A percentile compares a stretch with the other conserved stretches of the same genome.
Evolutionary conservation across 2,329 filamentous ascomycete species (phyloP).

Genomic region (Diaporthe aspalathi): DNA sequence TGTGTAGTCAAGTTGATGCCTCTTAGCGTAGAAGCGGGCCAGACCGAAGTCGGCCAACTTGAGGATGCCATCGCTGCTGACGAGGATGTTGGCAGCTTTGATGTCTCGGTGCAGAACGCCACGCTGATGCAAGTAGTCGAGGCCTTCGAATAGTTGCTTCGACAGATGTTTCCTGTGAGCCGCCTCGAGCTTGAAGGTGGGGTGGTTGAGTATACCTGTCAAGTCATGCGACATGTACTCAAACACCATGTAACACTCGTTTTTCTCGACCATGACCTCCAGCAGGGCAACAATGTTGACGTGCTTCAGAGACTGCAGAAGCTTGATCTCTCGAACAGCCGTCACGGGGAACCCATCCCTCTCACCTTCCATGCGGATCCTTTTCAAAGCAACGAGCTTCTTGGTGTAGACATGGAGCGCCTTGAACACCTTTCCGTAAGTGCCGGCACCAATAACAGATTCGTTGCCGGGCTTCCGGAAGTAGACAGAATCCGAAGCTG

Average conservation of each 20-base stretch:
- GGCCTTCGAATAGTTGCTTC: conserved; percentile 90
- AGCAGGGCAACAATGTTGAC: conserved; percentile 84
- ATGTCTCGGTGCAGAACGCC: conserved; percentile 98
- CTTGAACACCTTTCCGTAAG: conserved; percentile 96
- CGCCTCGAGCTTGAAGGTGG: conserved; percentile 84
- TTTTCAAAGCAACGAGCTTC: conserved; percentile 84
- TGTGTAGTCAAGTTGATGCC: conserved; percentile 92
- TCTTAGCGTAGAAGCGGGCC: conserved; percentile 95
- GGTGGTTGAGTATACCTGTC: conserved; percentile 94
- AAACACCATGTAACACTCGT: conserved; percentile 99
- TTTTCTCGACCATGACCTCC: conserved; percentile 98
- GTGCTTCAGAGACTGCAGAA: conserved; percentile 87
- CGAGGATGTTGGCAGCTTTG: conserved; percentile 96
- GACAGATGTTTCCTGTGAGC: conserved; percentile 94
- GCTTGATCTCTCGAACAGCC: conserved; percentile 89
- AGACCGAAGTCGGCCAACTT: conserved; percentile 97
- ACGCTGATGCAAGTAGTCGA: conserved; percentile 91
- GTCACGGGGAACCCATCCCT: conserved; percentile 92
- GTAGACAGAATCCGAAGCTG: conserved; percentile 87
- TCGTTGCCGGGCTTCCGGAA: conserved; percentile 97
- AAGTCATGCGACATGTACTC: conserved; percentile 97
- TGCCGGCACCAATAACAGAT: conserved; percentile 94
- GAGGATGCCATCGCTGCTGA: conserved; percentile 87
- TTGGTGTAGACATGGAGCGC: conserved; percentile 93
- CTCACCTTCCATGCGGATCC: conserved; percentile 94